These are phyloP conservation scores for Mallotus nudiflorus DNA, from an alignment of 345 rosid genomes.

Conservation along the genomic window DNA sequence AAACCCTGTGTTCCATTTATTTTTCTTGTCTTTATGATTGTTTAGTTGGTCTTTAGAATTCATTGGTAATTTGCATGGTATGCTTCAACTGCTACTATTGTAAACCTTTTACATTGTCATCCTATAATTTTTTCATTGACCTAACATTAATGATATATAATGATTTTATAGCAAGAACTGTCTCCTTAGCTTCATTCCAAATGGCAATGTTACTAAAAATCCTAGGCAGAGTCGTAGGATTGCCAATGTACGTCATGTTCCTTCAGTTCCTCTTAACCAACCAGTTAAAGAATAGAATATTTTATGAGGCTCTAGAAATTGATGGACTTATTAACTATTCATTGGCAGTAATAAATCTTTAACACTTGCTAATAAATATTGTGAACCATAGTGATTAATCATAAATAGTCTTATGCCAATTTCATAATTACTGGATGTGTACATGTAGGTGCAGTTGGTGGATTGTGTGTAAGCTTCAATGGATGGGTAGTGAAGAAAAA, in stretches of 20 bases:
- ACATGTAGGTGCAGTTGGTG: conserved; percentile 65
- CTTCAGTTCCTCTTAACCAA: conserved; percentile 1
- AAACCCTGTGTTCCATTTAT: not conserved
- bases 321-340: conserved; percentile 47
- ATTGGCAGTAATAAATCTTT: conserved; percentile 42
- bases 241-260: not conserved
- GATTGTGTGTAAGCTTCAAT: conserved; percentile 76
- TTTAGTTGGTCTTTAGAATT: not conserved
- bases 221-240: not conserved
- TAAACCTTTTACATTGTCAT: not conserved
- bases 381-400: not conserved
- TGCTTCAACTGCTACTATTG: not conserved
- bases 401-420: not conserved
- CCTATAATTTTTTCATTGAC: not conserved
- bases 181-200: conserved; percentile 11
- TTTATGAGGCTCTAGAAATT: no score
- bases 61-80: not conserved
- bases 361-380: not conserved
- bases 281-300: no score
- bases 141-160: not conserved
- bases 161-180: conserved; percentile 17
- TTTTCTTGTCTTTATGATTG: not conserved
- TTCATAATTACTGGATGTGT: not conserved
- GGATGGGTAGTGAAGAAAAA: conserved; percentile 94
- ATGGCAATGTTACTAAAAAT: conserved; percentile 3